phyloP scores from a whole-genome alignment of 306 rosid species.

The Pyrus bretschneideri region DNA sequence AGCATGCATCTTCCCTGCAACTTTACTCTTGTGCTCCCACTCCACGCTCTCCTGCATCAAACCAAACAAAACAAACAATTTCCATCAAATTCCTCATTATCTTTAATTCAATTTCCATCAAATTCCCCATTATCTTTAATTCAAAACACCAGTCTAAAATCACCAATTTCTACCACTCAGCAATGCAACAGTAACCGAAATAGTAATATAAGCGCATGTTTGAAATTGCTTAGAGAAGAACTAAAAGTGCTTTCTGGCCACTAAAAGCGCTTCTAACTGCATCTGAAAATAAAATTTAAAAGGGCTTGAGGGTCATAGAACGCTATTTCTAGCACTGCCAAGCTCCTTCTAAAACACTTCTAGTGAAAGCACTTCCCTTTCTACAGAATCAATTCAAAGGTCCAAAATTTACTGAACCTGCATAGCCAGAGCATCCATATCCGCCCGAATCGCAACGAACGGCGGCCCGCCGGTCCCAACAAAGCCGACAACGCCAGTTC shows the following conservation, averaged over 20 bases:
- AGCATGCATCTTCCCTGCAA: conserved; percentile 90
- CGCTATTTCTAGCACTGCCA: neutral
- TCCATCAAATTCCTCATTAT: neutral
- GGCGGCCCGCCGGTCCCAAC: conserved; percentile 66
- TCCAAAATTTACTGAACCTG: conserved; percentile 37
- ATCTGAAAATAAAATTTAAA: neutral
- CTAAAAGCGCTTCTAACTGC: neutral
- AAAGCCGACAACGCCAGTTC: conserved; percentile 67
- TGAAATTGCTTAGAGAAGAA: neutral
- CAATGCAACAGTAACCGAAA: neutral
- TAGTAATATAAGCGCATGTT: neutral
- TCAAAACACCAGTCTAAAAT: neutral
- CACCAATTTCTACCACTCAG: neutral
- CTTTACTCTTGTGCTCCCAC: conserved; percentile 89
- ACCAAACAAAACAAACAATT: neutral
- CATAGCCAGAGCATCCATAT: conserved; percentile 84
- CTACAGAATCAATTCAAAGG: neutral
- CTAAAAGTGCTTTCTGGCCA: neutral
- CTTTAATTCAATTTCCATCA: neutral
- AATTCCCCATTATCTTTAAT: neutral
- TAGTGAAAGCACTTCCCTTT: no score
- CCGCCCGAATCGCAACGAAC: conserved; percentile 82
- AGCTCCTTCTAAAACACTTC: neutral
- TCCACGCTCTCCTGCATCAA: conserved; percentile 59
- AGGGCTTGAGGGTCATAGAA: neutral